Conservation (phyloP, 1,139 yeast genomes). For the Scheffersomyces stambukii region DNA sequence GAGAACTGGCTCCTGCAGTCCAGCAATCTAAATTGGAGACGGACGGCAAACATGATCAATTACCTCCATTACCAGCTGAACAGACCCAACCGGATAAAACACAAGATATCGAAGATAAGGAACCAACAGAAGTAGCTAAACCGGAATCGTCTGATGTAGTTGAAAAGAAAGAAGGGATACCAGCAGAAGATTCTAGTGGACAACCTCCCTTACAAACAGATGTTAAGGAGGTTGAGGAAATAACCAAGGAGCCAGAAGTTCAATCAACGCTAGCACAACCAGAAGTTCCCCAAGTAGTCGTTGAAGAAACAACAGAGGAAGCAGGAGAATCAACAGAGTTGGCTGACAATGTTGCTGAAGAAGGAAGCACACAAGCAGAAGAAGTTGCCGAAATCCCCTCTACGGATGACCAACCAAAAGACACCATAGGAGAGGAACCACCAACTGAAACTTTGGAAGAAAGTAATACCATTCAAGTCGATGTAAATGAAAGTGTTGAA, state of each 20-base stretch:
- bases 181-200: no score
- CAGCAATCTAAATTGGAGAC: constrained; percentile 4
- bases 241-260: constrained; percentile 7
- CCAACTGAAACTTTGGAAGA: constrained; percentile 1
- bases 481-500: constrained; percentile 2
- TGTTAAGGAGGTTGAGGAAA: constrained; percentile 10
- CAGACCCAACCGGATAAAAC: constrained; percentile 1
- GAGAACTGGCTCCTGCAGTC: constrained; percentile 2
- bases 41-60: not conserved
- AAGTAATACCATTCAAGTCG: constrained; percentile 4
- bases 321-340: not conserved
- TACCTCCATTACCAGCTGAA: constrained; percentile 5
- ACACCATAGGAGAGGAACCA: no score
- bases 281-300: constrained; percentile 9
- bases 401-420: no score
- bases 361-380: constrained; percentile 5
- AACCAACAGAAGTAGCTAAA: constrained; percentile 7
- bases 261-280: constrained; percentile 4
- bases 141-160: constrained; percentile 3
- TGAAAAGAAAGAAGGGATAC: not conserved
- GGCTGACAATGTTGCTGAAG: constrained; percentile 1
- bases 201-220: no score
- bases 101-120: constrained; percentile 7
- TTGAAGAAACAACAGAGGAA: constrained; percentile 10
- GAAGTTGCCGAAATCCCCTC: constrained; percentile 3